These are phyloP conservation scores for Ilyonectria sp. DNA, from an alignment of 2,329 filamentous ascomycete genomes.

Conservation along the genomic window DNA sequence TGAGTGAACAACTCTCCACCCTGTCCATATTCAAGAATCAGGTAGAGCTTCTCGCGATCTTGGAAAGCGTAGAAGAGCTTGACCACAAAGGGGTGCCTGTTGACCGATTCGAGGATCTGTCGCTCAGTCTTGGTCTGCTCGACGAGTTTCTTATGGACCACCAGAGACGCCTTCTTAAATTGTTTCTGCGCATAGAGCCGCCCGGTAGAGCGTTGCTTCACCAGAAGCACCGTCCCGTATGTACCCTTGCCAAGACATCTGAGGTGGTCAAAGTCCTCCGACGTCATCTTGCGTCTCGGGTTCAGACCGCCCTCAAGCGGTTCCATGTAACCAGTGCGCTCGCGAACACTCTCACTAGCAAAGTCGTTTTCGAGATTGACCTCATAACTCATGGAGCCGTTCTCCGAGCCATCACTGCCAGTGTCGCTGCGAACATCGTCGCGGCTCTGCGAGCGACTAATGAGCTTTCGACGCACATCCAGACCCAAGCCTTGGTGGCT, in stretches of 20 bases:
- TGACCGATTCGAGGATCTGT: slow-evolving; percentile 94
- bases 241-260: slow-evolving; percentile 96
- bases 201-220: slow-evolving; percentile 90
- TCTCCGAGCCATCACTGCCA: slow-evolving; percentile 77
- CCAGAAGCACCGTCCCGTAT: slow-evolving; percentile 93
- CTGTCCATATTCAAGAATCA: slow-evolving; percentile 97
- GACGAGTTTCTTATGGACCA: slow-evolving; percentile 94
- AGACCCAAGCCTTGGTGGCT: slow-evolving; percentile 53
- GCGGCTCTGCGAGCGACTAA: slow-evolving; percentile 68
- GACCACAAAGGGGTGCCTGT: slow-evolving; percentile 96
- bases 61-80: slow-evolving; percentile 99
- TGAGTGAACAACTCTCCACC: slow-evolving; percentile 98
- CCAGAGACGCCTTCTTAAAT: slow-evolving; percentile 96
- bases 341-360: slow-evolving; percentile 75
- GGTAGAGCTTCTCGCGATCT: slow-evolving; percentile 96
- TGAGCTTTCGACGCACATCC: slow-evolving; percentile 69
- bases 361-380: slow-evolving; percentile 89
- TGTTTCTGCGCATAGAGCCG: slow-evolving; percentile 97
- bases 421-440: slow-evolving; percentile 68
- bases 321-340: slow-evolving; percentile 60
- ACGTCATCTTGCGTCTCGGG: slow-evolving; percentile 85
- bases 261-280: slow-evolving; percentile 90
- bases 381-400: slow-evolving; percentile 81
- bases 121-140: slow-evolving; percentile 99
- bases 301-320: slow-evolving; percentile 69